Evolutionary conservation across 768 basidiomycete genomes (phyloP).

Genomic region (Candolleomyces efflorescens): DNA sequence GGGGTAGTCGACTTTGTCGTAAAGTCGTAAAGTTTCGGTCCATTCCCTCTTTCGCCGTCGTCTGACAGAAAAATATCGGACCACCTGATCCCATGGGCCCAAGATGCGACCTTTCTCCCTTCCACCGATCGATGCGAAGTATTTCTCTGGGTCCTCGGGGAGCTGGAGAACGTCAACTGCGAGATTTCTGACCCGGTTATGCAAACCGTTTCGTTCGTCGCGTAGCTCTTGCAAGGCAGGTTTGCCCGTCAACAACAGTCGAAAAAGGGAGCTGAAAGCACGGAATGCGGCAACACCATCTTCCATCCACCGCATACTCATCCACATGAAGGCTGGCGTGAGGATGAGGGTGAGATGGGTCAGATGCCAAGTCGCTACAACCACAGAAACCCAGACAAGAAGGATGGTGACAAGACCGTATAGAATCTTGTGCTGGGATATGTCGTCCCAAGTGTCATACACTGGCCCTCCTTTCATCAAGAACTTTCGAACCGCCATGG

Average conservation of each 20-base stretch:
- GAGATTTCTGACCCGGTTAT: conserved; percentile 63
- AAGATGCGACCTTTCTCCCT: conserved; percentile 68
- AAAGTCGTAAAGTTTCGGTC: conserved; percentile 81
- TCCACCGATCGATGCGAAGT: conserved; percentile 56
- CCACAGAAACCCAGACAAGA: conserved; percentile 54
- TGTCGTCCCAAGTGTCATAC: conserved; percentile 87
- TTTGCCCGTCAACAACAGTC: conserved; percentile 61
- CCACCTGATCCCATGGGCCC: conserved; percentile 63
- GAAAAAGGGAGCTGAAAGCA: conserved; percentile 58
- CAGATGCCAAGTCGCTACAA: conserved; percentile 58
- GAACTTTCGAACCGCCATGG: conserved; percentile 68
- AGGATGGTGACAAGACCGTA: conserved; percentile 76
- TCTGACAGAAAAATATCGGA: conserved; percentile 76
- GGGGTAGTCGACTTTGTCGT: conserved; percentile 82
- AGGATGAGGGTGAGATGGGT: conserved; percentile 61
- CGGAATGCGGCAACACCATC: conserved; percentile 78
- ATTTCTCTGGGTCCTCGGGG: conserved; percentile 64
- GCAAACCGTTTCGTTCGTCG: conserved; percentile 49
- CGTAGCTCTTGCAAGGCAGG: conserved; percentile 50
- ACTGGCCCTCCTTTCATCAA: conserved; percentile 72
- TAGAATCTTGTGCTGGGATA: conserved; percentile 84
- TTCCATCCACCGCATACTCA: conserved; percentile 84
- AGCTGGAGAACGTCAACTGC: conserved; percentile 56
- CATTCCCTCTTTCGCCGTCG: conserved; percentile 82
- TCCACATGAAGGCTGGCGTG: conserved; percentile 84